Evolutionary conservation across 139 green algal genomes (phyloP).

Genomic region (Micractinium conductrix): DNA sequence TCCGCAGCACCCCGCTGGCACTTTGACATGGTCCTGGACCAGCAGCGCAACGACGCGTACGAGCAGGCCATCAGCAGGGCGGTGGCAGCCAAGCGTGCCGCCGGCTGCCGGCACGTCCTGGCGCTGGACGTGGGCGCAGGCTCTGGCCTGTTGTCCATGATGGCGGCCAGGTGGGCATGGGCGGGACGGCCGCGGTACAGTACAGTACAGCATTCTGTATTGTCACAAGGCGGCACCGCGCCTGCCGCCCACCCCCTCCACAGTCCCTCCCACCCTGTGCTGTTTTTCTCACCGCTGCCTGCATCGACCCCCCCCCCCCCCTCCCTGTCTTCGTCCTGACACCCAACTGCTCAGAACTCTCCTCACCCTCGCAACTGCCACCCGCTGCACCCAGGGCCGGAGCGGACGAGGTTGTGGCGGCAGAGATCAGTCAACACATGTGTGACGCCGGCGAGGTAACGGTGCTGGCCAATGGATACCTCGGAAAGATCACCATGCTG

Average conservation of each 20-base stretch:
- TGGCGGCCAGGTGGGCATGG: constrained; percentile 72
- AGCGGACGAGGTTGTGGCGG: constrained; percentile 56
- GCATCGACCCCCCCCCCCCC: too few species aligned
- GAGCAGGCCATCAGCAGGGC: constrained; percentile 63
- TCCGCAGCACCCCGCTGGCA: constrained; percentile 77
- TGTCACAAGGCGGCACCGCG: too few species aligned
- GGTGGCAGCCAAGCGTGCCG: constrained; percentile 19
- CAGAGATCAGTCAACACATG: constrained; percentile 71
- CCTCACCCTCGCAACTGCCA: too few species aligned
- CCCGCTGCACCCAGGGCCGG: constrained; percentile 58
- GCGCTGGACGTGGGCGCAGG: constrained; percentile 82
- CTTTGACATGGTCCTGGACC: constrained; percentile 86
- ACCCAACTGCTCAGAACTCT: too few species aligned
- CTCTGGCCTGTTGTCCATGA: constrained; percentile 80
- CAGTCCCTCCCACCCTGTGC: too few species aligned
- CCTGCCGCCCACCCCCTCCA: too few species aligned
- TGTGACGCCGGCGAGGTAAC: constrained; percentile 73
- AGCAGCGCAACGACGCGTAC: constrained; percentile 72
- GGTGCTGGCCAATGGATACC: constrained; percentile 70
- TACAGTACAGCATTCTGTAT: too few species aligned
- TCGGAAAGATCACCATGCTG: constrained; percentile 57
- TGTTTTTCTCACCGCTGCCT: too few species aligned
- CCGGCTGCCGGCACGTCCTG: constrained; percentile 29
- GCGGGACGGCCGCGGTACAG: too few species aligned
- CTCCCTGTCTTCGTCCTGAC: too few species aligned